phyloP scores from a whole-genome alignment of 2,329 filamentous ascomycete genomes.

The Phialemonium atrogriseum region DNA sequence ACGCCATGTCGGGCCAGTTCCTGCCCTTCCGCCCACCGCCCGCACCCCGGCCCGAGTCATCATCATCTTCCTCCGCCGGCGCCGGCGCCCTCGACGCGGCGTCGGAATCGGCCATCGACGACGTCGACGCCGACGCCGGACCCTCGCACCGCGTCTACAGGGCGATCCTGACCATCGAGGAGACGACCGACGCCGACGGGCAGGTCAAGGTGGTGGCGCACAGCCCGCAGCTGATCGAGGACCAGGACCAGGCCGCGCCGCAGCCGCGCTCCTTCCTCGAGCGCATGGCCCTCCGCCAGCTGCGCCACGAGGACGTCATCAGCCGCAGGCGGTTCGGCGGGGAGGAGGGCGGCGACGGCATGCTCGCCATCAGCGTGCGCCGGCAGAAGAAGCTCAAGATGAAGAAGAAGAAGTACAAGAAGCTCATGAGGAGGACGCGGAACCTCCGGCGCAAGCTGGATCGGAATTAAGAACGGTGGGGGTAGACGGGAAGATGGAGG shows the following conservation, averaged over 20 bases:
- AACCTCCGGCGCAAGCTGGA: slow-evolving; percentile 81
- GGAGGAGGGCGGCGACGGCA: slow-evolving; percentile 43
- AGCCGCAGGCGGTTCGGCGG: too few species aligned
- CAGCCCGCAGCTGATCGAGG: slow-evolving; percentile 48
- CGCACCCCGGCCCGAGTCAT: slow-evolving; percentile 59
- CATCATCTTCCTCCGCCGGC: slow-evolving; percentile 23
- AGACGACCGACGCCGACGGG: slow-evolving; percentile 51
- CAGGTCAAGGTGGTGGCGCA: slow-evolving; percentile 53
- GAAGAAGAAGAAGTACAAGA: slow-evolving; percentile 99
- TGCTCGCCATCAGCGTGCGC: slow-evolving; percentile 84
- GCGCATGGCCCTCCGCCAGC: slow-evolving; percentile 58
- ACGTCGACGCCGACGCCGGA: slow-evolving; percentile 20
- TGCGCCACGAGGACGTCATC: slow-evolving; percentile 48
- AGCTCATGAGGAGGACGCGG: slow-evolving; percentile 88
- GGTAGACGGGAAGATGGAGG: not conserved
- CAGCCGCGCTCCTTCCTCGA: slow-evolving; percentile 53
- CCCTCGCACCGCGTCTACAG: slow-evolving; percentile 51
- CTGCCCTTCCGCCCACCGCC: slow-evolving; percentile 82
- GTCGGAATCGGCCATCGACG: slow-evolving; percentile 17
- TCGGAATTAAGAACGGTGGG: slow-evolving; percentile 37
- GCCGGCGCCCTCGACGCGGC: slow-evolving; percentile 20
- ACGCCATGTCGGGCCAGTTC: slow-evolving; percentile 62
- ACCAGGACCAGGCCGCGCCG: slow-evolving; percentile 19
- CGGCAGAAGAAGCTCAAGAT: slow-evolving; percentile 92
- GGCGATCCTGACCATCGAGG: slow-evolving; percentile 59